These are phyloP conservation scores for Adansonia digitata DNA, from an alignment of 345 rosid genomes.

Conservation along the genomic window DNA sequence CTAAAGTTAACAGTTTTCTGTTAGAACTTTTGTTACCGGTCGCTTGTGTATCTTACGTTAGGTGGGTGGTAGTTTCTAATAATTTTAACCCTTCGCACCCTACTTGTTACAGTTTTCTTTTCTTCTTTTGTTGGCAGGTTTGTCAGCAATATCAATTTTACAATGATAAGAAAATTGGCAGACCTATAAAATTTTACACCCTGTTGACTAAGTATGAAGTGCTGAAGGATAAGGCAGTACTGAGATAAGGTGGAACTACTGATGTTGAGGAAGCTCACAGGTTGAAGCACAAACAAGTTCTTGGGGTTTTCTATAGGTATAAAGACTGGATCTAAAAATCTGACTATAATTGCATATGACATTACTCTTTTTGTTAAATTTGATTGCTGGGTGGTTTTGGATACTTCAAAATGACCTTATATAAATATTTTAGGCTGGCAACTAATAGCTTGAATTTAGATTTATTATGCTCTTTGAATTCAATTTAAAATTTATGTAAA, in stretches of 20 bases:
- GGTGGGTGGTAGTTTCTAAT: not conserved
- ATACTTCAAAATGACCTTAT: no score
- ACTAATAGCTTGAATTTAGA: no score
- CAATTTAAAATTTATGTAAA: no score
- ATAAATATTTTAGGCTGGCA: no score
- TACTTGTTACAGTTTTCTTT: not conserved
- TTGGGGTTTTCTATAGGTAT: no score
- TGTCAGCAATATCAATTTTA: constrained; percentile 94
- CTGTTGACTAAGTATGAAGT: constrained; percentile 97
- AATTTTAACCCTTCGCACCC: not conserved
- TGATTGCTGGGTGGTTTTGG: no score
- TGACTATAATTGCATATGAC: no score
- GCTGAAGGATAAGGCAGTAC: constrained; percentile 87
- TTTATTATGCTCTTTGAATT: no score
- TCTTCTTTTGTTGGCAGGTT: constrained; percentile 47
- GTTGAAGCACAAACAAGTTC: no score
- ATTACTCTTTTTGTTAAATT: no score
- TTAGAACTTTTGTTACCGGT: not conserved
- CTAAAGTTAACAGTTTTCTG: not conserved
- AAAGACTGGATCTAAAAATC: no score
- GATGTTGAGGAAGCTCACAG: constrained; percentile 99
- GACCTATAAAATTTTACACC: constrained; percentile 82
- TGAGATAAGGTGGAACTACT: constrained; percentile 94
- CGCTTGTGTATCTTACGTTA: not conserved
- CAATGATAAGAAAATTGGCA: constrained; percentile 78